Base-by-base conservation (phyloP, 75 land plant species). In the Sequoia sempervirens region DNA sequence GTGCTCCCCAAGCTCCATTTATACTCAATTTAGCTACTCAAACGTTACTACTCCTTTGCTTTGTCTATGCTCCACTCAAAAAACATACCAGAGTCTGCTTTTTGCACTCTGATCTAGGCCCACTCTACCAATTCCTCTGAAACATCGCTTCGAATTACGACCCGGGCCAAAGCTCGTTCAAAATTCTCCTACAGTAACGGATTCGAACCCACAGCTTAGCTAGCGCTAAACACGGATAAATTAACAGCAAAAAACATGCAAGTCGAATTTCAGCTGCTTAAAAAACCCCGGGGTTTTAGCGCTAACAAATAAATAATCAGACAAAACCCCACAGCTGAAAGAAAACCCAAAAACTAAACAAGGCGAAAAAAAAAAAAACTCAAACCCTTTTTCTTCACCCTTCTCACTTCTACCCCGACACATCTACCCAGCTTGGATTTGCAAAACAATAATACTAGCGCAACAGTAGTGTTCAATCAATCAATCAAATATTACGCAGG, bases 401-500 rank as follows among this genome's bases (percentile, higher is more conserved):
- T 28, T 26, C 45, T 38, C 23, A 17, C 23, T 56, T 56, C 61
- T 56, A 56, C 61, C 61, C 61, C 61, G 61, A 56, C 61, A 56
- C 61, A 56, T 13, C 61, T 56, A 61, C 80, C 11, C 30, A 10
- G 80, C 80, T n/a, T 78, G 80, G 80, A 43, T 78, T 78, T 45
- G 30, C 80, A 26, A 76, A 20, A 76, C 38, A 23, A 76, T 76
- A 76, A 76, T 76, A 76, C 26, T 2, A 23, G 28, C 10, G 41
- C 12, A 78, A 78, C 47, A 78, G 30, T 78, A 78, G 30, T 45
- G 80, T 23, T 78, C 47, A n/a, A 45, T 78, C 80, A 78, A 78
- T 45, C 80, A 78, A 78, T 78, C 80, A 78, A 78, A 78, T 78
- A 43, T 78, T 78, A 78, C 80, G 80, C 80, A 78, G 80, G 26